Base-by-base conservation (phyloP, 805 yeast species). In the Zygotorulaspora sp. region DNA sequence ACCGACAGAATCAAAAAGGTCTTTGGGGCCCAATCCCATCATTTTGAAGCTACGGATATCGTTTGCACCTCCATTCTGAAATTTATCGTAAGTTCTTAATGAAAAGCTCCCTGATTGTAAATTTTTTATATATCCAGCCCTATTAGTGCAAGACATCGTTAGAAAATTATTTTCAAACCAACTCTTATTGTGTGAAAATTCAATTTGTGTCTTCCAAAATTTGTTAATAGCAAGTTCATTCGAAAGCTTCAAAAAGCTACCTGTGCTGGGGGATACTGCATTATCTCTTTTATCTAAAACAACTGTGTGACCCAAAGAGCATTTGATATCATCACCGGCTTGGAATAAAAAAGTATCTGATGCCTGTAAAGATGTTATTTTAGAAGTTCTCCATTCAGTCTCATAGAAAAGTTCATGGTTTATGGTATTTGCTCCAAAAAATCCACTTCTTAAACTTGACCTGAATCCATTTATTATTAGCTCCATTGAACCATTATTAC, bases 51-150 rank as follows among this genome's bases (percentile, higher is more conserved):
- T 87, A 40, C 83, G 68, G 19, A 87, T 76, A 37, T 80, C 82
- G 38, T 78, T 72, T 10, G 79, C 74, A 0, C 96, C 96, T 12
- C 96, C 95, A 30, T 84, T 67, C 53, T 80, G 85, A 57, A 89
- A 90, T 47, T 84, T 73, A 59, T 90, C 98, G 55, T 80, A 72
- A 20, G 80, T 54, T 52, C 83, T 89, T 1, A 71, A 44, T 8
- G 57, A 80, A 54, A 38, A 62, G 38, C 44, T 52, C 42, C 36
- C 48, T 8, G 47, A 35, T 15, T 50, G 50, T 17, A 71, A 54
- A 38, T 74, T 66, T 40, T 66, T 62, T 19, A 85, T 65, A 38
- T 69, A 67, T 4, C 95, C 96, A 26, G 74, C 64, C 30, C 71
- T 72, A 4, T 70, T 51, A 1, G 75, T 63, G 2, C 74, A 46